Evolutionary conservation across 805 yeast species (phyloP), one percentile per base, ranked within the genome.

Genomic region (Saccharomyces eubayanus): DNA sequence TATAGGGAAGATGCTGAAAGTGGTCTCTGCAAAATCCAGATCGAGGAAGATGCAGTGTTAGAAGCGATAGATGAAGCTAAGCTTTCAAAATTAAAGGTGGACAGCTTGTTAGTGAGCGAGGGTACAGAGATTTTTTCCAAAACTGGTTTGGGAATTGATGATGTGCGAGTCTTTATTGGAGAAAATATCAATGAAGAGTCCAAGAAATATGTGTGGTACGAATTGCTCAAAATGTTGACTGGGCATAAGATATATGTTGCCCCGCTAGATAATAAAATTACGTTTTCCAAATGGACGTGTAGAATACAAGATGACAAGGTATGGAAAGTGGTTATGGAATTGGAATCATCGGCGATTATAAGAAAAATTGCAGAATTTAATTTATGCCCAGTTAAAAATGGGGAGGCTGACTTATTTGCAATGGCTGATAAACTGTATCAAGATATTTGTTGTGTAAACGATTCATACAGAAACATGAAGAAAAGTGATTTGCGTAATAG

Each of bases 361-460:
- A 63, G 58, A 46, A 64, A 61, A 41, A 31, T 64, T 10, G 63
- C 66, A 8, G 61, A 62, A 48, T 20, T 66, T 10, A 51, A 55
- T 5, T 31, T 67, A 16, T 21, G 31, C 1, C 50, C 57, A 2
- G 58, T 58, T 1, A 48, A 52, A 1, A 48, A 47, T 9, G 58
- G 57, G 11, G 70, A 66, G 50, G 28, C 62, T 6, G 69, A 67
- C 53, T 51, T 67, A 14, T 66, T 67, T 48, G 53, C 57, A 21
- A 50, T 63, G 50, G 51, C 68, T 20, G 48, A 56, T 16, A 36
- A 46, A 16, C 31, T 67, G 29, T 67, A 51, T 48, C 45, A 48
- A 20, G 50, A 52, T 6, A 47, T 52, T 28, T 57, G 60, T 24
- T 16, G 31, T 2, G 49, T 56, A 9, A 66, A 65, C 48, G 60